Base-by-base conservation (phyloP, 2,329 filamentous ascomycete genomes). In the Fusarium luffae region DNA sequence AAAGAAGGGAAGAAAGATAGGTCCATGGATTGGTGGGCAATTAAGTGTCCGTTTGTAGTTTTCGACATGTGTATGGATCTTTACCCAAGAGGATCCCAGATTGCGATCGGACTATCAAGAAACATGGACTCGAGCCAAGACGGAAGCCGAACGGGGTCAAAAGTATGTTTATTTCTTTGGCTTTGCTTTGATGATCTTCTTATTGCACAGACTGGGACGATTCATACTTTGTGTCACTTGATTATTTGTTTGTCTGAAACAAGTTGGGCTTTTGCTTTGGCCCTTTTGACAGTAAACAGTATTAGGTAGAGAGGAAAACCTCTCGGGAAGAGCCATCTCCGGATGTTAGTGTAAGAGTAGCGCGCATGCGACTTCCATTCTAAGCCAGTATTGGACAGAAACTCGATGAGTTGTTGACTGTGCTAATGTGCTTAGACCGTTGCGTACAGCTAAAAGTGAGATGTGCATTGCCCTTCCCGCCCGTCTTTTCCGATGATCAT, bases 251-350 rank as follows among this genome's bases (percentile, higher is more conserved):
- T 61, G 69, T 72, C 73, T 77, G 75, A 77, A 74, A 76, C 75
- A 59, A 66, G 62, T 32, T 73, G 56, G 69, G 34, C 49, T 28
- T 47, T 27, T 21, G 41, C 21, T 28, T 47, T 44, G 41, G 41
- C 21, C 41, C n/a, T 25, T 25, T 43, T 37, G 34, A 14, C 41
- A 43, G 14, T 16, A 32, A 37, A 37, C 34, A 37, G 34, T 37
- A 37, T n/a, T 16, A 23, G 21, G 42, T 47, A 59, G 40, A 56
- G 68, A 66, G 68, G 7, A 14, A 62, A 62, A 62, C 54, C 70
- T 73, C 75, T 74, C 72, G 77, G 77, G 70, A 77, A 51, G 69
- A 66, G 74, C 68, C 76, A 76, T 56, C 75, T 79, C 77, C 77
- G 77, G 68, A 63, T 71, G 56, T 63, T 76, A 74, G 50, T 37